These are phyloP conservation scores for Monosporascus sp. DNA, from an alignment of 2,329 filamentous ascomycete species.

Conservation along the genomic window DNA sequence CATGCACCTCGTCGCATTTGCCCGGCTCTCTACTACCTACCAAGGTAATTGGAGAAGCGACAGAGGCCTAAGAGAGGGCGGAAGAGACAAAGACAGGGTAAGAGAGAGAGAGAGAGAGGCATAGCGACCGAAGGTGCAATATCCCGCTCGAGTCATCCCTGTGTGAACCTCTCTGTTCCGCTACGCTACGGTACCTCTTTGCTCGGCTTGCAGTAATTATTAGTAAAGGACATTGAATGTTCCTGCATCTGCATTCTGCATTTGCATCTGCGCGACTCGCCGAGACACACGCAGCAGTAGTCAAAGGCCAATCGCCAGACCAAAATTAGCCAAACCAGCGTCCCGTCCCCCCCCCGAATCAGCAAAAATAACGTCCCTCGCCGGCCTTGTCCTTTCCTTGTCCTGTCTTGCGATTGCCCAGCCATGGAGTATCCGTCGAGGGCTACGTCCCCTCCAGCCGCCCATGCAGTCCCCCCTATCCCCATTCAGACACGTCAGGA, in stretches of 20 bases:
- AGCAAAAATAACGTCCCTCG: neutral
- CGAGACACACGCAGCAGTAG: neutral
- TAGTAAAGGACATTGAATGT: neutral
- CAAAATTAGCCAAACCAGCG: neutral
- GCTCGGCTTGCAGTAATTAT: neutral
- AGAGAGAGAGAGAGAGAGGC: neutral
- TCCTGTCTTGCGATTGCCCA: constrained; percentile 9
- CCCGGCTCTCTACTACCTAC: no score
- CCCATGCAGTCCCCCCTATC: constrained; percentile 20
- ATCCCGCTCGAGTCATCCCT: neutral
- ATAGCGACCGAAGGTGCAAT: neutral
- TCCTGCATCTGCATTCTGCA: neutral
- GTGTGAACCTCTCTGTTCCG: no score
- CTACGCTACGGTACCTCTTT: no score
- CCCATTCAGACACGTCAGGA: constrained; percentile 25
- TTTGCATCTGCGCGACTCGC: no score
- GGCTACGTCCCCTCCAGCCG: constrained; percentile 7
- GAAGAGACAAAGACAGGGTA: neutral
- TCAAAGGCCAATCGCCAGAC: neutral
- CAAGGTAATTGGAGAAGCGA: neutral
- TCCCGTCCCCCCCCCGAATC: neutral
- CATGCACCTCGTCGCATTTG: neutral
- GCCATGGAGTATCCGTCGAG: constrained; percentile 16
- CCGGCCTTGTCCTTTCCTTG: constrained; percentile 5
- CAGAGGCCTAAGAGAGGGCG: neutral